Base-by-base conservation (phyloP, 768 basidiomycete genomes). In the Udeniomyces megalosporus region DNA sequence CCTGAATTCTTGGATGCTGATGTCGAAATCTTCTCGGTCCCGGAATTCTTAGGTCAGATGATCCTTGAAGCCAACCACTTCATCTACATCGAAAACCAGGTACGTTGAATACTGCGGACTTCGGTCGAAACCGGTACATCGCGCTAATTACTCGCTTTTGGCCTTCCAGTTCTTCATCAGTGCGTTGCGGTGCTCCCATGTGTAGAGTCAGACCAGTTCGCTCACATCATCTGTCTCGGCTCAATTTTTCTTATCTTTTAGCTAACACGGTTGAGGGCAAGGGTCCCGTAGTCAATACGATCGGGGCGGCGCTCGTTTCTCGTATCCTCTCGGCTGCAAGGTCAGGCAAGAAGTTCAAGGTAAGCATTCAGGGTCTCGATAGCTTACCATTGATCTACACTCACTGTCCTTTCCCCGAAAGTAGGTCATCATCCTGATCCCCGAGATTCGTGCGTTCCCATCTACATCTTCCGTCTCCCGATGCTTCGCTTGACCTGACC, bases 61-160 rank as follows among this genome's bases (percentile, higher is more conserved):
- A 99, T 99, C 70, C 73, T 78, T 22, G 85, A 93, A 69, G 81
- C 90, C 0, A 82, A 82, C 65, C 87, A 95, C 71, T 91, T 80
- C 73, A 88, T 96, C 64, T 93, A 90, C 73, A 93, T 99, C 66
- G 90, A 75, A 65, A 77, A 77, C 64, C 76, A 76, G 67, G 75
- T 70, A 64, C 69, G 38, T 70, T 68, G 68, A 34, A 62, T 68
- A 47, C n/a, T 24, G n/a, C n/a, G n/a, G n/a, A n/a, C n/a, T n/a
- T n/a, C n/a, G n/a, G n/a, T n/a, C n/a, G n/a, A n/a, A n/a, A n/a
- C n/a, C n/a, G n/a, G n/a, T n/a, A n/a, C n/a, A n/a, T n/a, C n/a
- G n/a, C n/a, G n/a, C n/a, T n/a, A n/a, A n/a, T n/a, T n/a, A n/a
- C n/a, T n/a, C n/a, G n/a, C n/a, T n/a, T n/a, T n/a, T n/a, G n/a